Evolutionary conservation across 2,329 filamentous ascomycete species (phyloP).

Genomic region (Grosmannia serpens): DNA sequence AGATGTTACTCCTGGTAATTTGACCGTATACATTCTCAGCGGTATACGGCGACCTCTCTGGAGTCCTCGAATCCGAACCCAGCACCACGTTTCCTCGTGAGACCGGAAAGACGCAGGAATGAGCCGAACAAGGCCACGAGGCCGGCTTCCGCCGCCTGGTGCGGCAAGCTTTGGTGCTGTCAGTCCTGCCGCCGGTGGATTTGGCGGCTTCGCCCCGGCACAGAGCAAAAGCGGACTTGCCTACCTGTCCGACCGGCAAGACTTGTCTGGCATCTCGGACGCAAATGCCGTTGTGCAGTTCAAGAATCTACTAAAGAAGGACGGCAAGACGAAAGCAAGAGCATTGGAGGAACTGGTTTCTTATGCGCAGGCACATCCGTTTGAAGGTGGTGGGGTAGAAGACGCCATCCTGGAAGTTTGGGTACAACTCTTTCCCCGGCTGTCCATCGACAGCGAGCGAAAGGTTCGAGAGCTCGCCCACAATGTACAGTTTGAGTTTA

Average conservation of each 20-base stretch:
- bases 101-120: not conserved
- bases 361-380: slow-evolving; percentile 44
- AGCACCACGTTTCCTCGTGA: not conserved
- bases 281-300: slow-evolving; percentile 78
- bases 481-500: slow-evolving; percentile 51
- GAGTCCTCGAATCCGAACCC: not conserved
- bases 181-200: slow-evolving; percentile 14
- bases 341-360: slow-evolving; percentile 74
- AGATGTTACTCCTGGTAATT: not conserved
- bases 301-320: slow-evolving; percentile 87
- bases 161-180: slow-evolving; percentile 11
- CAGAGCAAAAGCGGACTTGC: slow-evolving; percentile 46
- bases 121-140: not conserved
- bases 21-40: not conserved
- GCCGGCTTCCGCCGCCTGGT: not conserved
- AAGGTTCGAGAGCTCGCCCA: slow-evolving; percentile 83
- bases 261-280: slow-evolving; percentile 66
- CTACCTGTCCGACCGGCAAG: slow-evolving; percentile 76
- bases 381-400: slow-evolving; percentile 54
- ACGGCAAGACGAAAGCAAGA: slow-evolving; percentile 82
- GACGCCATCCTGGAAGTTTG: slow-evolving; percentile 79
- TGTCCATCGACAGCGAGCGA: slow-evolving; percentile 80
- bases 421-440: slow-evolving; percentile 72
- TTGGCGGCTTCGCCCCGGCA: slow-evolving; percentile 33
- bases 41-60: not conserved